Evolutionary conservation across 1,139 yeast species (phyloP).

Genomic region (Kluyveromyces sp.): DNA sequence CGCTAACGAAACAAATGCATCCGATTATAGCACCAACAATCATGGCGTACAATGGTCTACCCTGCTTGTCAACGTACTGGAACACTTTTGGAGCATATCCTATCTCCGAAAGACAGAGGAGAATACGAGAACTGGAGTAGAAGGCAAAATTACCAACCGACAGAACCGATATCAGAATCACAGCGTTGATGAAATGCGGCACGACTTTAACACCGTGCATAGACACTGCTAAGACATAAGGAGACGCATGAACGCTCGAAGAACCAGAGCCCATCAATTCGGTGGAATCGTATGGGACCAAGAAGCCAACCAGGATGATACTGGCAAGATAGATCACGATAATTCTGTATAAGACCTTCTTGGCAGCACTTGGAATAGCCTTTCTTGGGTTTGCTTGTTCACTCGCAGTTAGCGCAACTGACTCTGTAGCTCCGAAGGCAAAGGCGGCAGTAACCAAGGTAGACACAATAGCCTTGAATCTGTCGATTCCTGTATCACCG

Average conservation of each 20-base stretch:
- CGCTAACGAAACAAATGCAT: slow-evolving; percentile 49
- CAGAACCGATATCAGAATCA: slow-evolving; percentile 42
- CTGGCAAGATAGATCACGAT: slow-evolving; percentile 54
- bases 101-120: slow-evolving; percentile 51
- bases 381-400: slow-evolving; percentile 78
- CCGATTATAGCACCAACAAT: slow-evolving; percentile 43
- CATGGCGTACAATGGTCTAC: slow-evolving; percentile 53
- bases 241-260: slow-evolving; percentile 51
- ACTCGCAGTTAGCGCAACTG: slow-evolving; percentile 82
- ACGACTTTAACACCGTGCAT: slow-evolving; percentile 63
- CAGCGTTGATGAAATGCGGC: slow-evolving; percentile 49
- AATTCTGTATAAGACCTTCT: slow-evolving; percentile 73
- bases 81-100: slow-evolving; percentile 51
- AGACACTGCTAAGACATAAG: slow-evolving; percentile 68
- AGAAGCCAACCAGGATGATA: slow-evolving; percentile 53
- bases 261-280: slow-evolving; percentile 41
- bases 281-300: slow-evolving; percentile 56
- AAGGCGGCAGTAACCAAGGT: slow-evolving; percentile 84
- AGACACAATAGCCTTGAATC: slow-evolving; percentile 73
- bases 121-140: slow-evolving; percentile 50
- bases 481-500: slow-evolving; percentile 27
- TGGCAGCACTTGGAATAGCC: slow-evolving; percentile 65
- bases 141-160: slow-evolving; percentile 50
- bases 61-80: slow-evolving; percentile 51
- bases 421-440: slow-evolving; percentile 78